These are phyloP conservation scores for Termitomyces sp. DNA, from an alignment of 768 basidiomycete genomes.

Conservation along the genomic window DNA sequence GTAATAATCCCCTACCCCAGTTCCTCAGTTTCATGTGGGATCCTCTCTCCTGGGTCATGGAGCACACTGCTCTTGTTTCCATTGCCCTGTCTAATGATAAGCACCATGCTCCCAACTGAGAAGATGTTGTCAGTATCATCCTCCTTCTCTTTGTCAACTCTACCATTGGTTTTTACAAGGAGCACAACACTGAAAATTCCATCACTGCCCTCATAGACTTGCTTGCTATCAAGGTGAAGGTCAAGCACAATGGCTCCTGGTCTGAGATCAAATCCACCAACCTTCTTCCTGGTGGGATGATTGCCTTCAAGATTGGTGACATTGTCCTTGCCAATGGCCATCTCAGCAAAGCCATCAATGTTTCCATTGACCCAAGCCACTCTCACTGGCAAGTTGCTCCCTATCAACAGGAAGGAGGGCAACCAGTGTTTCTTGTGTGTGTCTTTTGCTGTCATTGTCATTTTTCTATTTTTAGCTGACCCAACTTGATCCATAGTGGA, in stretches of 20 bases:
- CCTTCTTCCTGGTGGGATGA: conserved; percentile 93
- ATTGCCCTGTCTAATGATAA: too few species aligned
- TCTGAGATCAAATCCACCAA: conserved; percentile 84
- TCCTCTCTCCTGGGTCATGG: conserved; percentile 75
- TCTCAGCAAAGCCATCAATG: conserved; percentile 94
- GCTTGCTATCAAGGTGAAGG: conserved; percentile 22
- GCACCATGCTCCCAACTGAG: conserved; percentile 22
- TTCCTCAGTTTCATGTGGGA: conserved; percentile 42
- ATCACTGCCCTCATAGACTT: too few species aligned
- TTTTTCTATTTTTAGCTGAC: neutral
- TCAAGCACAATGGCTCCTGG: conserved; percentile 59
- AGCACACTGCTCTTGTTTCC: conserved; percentile 40
- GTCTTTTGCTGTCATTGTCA: neutral
- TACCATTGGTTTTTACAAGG: too few species aligned
- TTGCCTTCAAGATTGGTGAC: conserved; percentile 99
- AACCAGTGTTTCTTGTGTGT: conserved; percentile 95
- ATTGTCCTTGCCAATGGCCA: conserved; percentile 98
- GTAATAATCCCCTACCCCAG: neutral
- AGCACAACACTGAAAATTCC: too few species aligned
- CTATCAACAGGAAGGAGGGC: conserved; percentile 85
- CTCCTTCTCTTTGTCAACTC: conserved; percentile 56
- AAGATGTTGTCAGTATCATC: too few species aligned
- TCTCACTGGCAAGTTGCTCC: conserved; percentile 95
- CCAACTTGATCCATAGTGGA: conserved; percentile 47
- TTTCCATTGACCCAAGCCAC: conserved; percentile 97